Base-by-base conservation (phyloP, 176 grass and related monocot genomes). In the Urochloa ruziziensis region DNA sequence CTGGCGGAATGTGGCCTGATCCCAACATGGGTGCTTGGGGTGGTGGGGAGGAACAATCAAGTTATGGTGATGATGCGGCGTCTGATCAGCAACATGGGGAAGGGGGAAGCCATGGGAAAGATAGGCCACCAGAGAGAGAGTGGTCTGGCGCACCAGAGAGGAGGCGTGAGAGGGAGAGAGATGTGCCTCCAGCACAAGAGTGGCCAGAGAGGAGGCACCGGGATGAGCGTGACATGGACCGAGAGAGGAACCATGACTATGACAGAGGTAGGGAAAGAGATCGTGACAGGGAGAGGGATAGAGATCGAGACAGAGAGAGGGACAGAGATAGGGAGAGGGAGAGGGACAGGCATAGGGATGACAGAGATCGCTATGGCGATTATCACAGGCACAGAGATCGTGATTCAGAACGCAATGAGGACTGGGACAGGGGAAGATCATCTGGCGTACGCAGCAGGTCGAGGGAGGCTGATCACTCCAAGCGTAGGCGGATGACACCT, bases 41-140 rank as follows among this genome's bases (percentile, higher is more conserved):
- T 54, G 94, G 86, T 54, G 91, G 89, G 43, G 94, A 91, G 79
- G 91, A 94, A 44, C 94, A 97, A 58, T 88, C 89, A 33, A 97
- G 85, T 83, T 97, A 97, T 56, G 91, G 94, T 28, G 94, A 92
- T 81, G 94, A 97, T 84, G 89, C 89, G 21, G 94, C 84, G 16
- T 97, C 91, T 74, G 91, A 94, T 56, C 94, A 97, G n/a, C 94
- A 94, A 66, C 88, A 94, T 77, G 88, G 84, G 7, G 88, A 88
- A 76, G 91, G 87, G 14, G 91, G 73, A 28, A 91, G 84, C 79
- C 86, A 89, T 88, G 91, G 82, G 49, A 97, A 94, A 79, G 94
- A 97, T 36, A 97, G 91, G 64, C 85, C 80, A 5, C 35, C 86
- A 1, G 88, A 97, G 63, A 84, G 90, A 46, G 92, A 94, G 34